A percentile compares a stretch with the other conserved stretches of the same genome.
These are phyloP conservation scores for Echria macrotheca DNA, from an alignment of 495 filamentous ascomycete genomes.

Conservation along the genomic window DNA sequence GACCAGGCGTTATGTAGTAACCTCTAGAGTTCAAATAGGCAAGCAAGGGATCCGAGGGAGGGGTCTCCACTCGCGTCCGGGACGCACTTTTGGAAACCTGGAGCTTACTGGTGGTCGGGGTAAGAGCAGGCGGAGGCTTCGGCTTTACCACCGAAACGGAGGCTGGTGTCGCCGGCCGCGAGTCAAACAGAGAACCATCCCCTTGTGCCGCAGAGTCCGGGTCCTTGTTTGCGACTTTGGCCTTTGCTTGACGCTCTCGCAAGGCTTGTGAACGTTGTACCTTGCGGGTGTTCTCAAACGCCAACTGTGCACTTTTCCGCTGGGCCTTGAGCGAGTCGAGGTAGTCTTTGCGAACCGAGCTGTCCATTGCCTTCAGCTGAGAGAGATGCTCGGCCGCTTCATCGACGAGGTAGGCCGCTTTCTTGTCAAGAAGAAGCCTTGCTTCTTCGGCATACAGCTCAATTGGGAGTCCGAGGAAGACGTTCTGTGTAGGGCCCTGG, in stretches of 20 bases:
- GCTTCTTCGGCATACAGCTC: constrained; percentile 91
- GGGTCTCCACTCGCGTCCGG: constrained; percentile 17
- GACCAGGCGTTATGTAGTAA: constrained; percentile 85
- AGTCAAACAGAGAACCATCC: constrained; percentile 42
- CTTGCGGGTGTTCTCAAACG: constrained; percentile 33
- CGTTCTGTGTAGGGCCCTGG: constrained; percentile 88
- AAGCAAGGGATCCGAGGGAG: constrained; percentile 55
- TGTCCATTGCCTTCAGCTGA: constrained; percentile 53
- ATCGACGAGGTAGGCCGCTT: constrained; percentile 72
- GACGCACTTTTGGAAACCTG: constrained; percentile 30
- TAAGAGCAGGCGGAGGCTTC: constrained; percentile 20
- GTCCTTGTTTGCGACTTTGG: too few relatives aligned
- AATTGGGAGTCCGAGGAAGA: constrained; percentile 83
- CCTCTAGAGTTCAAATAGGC: constrained; percentile 68
- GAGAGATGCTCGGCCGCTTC: constrained; percentile 61
- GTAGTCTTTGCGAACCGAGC: constrained; percentile 46
- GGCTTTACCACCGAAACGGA: background rate
- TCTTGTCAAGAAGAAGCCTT: constrained; percentile 72
- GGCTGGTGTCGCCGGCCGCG: constrained; percentile 4
- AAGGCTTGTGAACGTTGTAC: constrained; percentile 29
- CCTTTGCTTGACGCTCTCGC: constrained; percentile 21
- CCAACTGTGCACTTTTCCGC: constrained; percentile 35
- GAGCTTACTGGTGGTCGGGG: constrained; percentile 19
- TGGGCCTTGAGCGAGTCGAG: constrained; percentile 35
- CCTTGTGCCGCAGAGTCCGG: constrained; percentile 17